phyloP scores from a whole-genome alignment of 441 rosid species.

The Capsella rubella region DNA sequence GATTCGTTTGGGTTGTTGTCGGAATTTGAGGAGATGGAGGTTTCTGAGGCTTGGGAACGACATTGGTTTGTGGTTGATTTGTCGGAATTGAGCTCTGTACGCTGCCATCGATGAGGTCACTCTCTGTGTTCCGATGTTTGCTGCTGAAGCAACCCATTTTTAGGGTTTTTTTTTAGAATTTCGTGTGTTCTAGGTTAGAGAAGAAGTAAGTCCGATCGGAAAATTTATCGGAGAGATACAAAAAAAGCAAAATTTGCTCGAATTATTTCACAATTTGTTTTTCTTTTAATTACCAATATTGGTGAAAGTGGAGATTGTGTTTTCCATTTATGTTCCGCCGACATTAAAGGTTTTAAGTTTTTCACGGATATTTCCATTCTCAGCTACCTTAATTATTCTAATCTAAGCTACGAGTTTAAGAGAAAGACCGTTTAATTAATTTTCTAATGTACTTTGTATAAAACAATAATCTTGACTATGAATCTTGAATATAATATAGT shows the following conservation, averaged over 20 bases:
- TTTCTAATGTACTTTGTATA: neutral
- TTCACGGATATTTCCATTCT: neutral
- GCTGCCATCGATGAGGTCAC: slow-evolving; percentile 45
- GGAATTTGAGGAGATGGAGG: slow-evolving; percentile 29
- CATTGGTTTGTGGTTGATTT: slow-evolving; percentile 23
- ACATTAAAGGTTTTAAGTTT: slow-evolving; percentile 33
- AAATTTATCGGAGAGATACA: neutral
- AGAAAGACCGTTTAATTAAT: neutral
- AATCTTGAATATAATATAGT: neutral
- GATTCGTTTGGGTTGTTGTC: slow-evolving; percentile 37
- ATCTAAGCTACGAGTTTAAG: neutral
- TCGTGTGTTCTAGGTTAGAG: slow-evolving; percentile 36
- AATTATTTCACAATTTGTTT: neutral
- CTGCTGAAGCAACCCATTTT: slow-evolving; percentile 76
- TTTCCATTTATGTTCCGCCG: slow-evolving; percentile 15
- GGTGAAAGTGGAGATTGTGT: slow-evolving; percentile 5
- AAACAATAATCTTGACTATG: neutral
- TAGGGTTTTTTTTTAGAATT: neutral
- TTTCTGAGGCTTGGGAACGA: slow-evolving; percentile 25
- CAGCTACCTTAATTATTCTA: neutral
- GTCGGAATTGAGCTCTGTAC: slow-evolving; percentile 35
- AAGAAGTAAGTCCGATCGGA: slow-evolving; percentile 4
- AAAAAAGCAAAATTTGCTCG: neutral
- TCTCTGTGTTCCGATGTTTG: slow-evolving; percentile 49
- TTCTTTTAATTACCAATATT: slow-evolving; percentile 6